phyloP scores from a whole-genome alignment of 2,329 filamentous ascomycete genomes.

The Aureobasidium mangrovei region DNA sequence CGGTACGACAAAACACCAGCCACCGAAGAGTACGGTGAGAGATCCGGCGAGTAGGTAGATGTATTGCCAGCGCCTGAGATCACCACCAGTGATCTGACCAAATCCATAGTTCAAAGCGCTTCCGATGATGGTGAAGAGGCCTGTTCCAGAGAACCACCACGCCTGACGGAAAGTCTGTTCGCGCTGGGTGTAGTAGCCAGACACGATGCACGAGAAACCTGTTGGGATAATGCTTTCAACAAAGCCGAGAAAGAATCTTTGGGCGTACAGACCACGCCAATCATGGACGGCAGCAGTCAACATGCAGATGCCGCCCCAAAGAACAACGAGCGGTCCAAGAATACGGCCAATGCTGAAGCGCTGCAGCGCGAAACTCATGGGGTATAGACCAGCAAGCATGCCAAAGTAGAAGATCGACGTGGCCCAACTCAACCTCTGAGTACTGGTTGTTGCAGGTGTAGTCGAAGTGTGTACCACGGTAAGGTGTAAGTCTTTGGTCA shows the following conservation, averaged over 20 bases:
- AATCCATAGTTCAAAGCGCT: conserved; percentile 22
- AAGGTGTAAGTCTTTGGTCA: conserved; percentile 60
- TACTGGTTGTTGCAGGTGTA: conserved; percentile 52
- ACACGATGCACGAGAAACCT: conserved; percentile 47
- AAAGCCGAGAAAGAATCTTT: conserved; percentile 49
- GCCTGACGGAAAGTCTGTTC: conserved; percentile 30
- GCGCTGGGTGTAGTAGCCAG: conserved; percentile 32
- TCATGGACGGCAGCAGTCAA: conserved; percentile 57
- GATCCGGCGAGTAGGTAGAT: conserved; percentile 27
- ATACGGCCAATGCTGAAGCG: conserved; percentile 57
- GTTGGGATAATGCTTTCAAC: conserved; percentile 49
- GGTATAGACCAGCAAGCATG: conserved; percentile 65
- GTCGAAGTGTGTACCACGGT: conserved; percentile 43
- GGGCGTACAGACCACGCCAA: conserved; percentile 51
- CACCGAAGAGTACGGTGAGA: conserved; percentile 24
- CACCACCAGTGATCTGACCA: conserved; percentile 28
- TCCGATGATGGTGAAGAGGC: conserved; percentile 23
- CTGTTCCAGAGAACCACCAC: conserved; percentile 24
- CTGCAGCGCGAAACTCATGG: conserved; percentile 63
- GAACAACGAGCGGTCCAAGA: conserved; percentile 52
- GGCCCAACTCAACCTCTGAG: conserved; percentile 63
- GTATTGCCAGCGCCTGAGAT: conserved; percentile 33
- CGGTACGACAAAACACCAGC: conserved; percentile 27
- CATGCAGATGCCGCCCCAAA: conserved; percentile 61
- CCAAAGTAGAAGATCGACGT: conserved; percentile 75